These are phyloP conservation scores for Sugiyamaella floridensis DNA, from an alignment of 805 yeast species.

Conservation along the genomic window DNA sequence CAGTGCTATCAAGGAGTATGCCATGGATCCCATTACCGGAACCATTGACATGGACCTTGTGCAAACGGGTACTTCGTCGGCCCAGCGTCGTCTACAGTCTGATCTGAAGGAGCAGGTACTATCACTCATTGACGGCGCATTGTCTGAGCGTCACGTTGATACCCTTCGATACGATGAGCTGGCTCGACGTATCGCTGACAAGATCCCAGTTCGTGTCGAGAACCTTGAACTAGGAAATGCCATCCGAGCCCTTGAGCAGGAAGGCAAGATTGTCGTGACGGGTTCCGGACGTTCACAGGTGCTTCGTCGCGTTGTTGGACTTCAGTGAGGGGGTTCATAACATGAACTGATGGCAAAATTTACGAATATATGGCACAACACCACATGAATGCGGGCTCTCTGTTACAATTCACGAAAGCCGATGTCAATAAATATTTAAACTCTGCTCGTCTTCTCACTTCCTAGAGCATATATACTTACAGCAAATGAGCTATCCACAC, in stretches of 20 bases:
- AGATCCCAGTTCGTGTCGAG: conserved; percentile 57
- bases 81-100: conserved; percentile 71
- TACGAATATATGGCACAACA: background rate
- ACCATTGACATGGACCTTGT: conserved; percentile 95
- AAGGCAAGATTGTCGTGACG: conserved; percentile 57
- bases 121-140: conserved; percentile 38
- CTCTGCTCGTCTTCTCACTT: too few relatives aligned
- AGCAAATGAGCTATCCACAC: too few relatives aligned
- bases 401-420: too few relatives aligned
- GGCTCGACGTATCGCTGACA: conserved; percentile 57
- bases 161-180: conserved; percentile 54
- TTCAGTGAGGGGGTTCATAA: background rate
- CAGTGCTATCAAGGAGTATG: conserved; percentile 94
- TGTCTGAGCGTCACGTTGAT: conserved; percentile 36
- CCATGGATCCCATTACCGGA: conserved; percentile 96
- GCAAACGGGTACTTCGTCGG: conserved; percentile 89
- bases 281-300: conserved; percentile 48
- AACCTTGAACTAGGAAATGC: conserved; percentile 63
- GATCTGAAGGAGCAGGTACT: conserved; percentile 61
- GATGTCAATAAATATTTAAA: too few relatives aligned
- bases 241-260: conserved; percentile 59
- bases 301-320: background rate
- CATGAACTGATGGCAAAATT: background rate
- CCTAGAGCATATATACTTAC: too few relatives aligned
- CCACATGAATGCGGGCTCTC: too few relatives aligned